Evolutionary conservation across 306 rosid species (phyloP).

Genomic region (Quillaja saponaria): DNA sequence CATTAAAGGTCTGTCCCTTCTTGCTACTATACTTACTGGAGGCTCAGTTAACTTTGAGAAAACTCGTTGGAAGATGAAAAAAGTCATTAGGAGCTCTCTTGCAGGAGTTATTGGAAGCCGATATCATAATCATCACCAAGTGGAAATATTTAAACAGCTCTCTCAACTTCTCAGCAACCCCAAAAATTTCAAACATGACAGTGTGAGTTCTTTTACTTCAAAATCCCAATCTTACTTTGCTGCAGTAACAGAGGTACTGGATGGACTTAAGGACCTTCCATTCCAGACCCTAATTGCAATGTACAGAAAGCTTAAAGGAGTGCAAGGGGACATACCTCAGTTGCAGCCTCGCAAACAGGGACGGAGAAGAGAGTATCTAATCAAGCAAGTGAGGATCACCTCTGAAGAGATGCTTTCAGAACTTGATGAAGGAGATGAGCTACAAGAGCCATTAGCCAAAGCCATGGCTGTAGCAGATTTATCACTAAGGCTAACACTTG

Average conservation of each 20-base stretch:
- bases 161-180: conserved; percentile 57
- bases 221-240: conserved; percentile 34
- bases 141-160: conserved; percentile 39
- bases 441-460: conserved; percentile 66
- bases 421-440: conserved; percentile 47
- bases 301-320: conserved; percentile 61
- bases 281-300: conserved; percentile 59
- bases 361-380: conserved; percentile 44
- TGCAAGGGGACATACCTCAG: conserved; percentile 41
- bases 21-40: conserved; percentile 52
- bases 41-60: conserved; percentile 45
- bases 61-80: conserved; percentile 69
- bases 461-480: conserved; percentile 84
- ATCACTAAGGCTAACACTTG: conserved; percentile 50
- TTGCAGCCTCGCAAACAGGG: conserved; percentile 48
- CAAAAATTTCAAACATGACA: conserved; percentile 40
- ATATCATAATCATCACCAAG: conserved; percentile 23
- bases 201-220: conserved; percentile 32
- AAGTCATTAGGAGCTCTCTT: conserved; percentile 46
- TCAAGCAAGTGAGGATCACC: conserved; percentile 38
- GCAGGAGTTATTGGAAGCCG: conserved; percentile 38
- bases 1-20: conserved; percentile 60
- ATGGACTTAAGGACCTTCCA: conserved; percentile 47
- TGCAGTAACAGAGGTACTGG: conserved; percentile 45
- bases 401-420: conserved; percentile 55